phyloP scores from a whole-genome alignment of 2,329 filamentous ascomycete genomes.

The Cladosporium sp. region DNA sequence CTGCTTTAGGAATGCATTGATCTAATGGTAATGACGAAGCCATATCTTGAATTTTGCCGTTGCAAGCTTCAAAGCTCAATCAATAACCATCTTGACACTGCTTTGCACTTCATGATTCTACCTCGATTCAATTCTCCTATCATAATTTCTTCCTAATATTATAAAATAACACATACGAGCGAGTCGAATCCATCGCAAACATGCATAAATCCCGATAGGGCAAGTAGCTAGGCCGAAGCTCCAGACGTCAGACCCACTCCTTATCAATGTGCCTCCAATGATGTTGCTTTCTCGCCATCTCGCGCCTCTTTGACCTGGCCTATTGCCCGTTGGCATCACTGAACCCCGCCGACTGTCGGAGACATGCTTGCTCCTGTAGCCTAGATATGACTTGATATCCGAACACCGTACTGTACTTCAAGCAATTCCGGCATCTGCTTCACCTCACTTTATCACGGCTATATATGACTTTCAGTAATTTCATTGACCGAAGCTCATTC shows the following conservation, averaged over 20 bases:
- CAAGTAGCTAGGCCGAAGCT: neutral
- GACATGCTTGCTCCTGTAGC: neutral
- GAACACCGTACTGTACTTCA: neutral
- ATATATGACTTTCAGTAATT: no score
- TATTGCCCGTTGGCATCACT: neutral
- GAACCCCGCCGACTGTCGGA: neutral
- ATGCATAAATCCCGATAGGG: neutral
- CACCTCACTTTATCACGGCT: no score
- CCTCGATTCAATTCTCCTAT: no score
- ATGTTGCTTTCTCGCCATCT: neutral
- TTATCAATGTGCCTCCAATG: neutral
- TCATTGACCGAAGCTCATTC: no score
- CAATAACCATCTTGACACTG: no score
- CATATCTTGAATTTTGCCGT: neutral
- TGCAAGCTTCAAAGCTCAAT: neutral
- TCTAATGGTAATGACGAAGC: neutral
- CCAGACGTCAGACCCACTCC: neutral
- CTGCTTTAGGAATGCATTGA: neutral
- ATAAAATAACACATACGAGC: no score
- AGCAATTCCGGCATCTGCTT: neutral
- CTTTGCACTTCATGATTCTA: no score
- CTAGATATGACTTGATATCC: neutral
- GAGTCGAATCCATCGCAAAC: no score
- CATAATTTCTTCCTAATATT: neutral
- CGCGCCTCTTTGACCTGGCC: no score